phyloP scores from a whole-genome alignment of 1,139 yeast species.

The Geotrichum candidum region DNA sequence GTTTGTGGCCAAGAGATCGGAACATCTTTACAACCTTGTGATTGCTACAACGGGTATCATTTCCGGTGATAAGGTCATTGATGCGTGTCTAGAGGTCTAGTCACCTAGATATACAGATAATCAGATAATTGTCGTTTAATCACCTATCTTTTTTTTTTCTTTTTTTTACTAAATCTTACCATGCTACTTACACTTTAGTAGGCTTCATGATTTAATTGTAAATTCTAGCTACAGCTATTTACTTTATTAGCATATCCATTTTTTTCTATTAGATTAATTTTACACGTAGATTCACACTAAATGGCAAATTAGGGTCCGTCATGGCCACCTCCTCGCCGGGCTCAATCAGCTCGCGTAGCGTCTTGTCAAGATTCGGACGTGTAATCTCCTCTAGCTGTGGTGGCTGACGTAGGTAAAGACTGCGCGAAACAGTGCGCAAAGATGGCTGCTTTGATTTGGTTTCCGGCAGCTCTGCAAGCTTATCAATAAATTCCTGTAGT shows the following conservation, averaged over 20 bases:
- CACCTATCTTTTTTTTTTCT: background rate
- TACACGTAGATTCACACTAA: constrained; percentile 34
- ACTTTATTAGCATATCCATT: background rate
- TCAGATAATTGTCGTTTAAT: background rate
- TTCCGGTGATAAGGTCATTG: constrained; percentile 42
- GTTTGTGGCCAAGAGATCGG: constrained; percentile 43
- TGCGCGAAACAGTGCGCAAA: constrained; percentile 40
- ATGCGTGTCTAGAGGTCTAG: constrained; percentile 9
- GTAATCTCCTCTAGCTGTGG: constrained; percentile 47
- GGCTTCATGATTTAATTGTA: background rate
- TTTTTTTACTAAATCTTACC: background rate
- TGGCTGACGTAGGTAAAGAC: constrained; percentile 50
- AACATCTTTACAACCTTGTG: constrained; percentile 36
- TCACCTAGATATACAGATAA: too few species aligned
- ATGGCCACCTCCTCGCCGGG: constrained; percentile 49
- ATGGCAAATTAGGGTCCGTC: constrained; percentile 54
- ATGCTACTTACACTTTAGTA: background rate
- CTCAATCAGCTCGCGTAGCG: constrained; percentile 39
- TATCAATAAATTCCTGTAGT: constrained; percentile 45
- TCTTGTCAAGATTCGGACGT: constrained; percentile 41
- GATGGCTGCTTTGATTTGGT: constrained; percentile 49
- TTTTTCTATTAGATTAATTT: constrained; percentile 12
- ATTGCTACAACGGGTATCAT: constrained; percentile 55
- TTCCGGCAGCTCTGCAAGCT: constrained; percentile 31
- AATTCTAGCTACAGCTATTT: background rate